Evolutionary conservation across 176 grass and related monocot genomes (phyloP).

Genomic region (Echinochloa phyllopogon): DNA sequence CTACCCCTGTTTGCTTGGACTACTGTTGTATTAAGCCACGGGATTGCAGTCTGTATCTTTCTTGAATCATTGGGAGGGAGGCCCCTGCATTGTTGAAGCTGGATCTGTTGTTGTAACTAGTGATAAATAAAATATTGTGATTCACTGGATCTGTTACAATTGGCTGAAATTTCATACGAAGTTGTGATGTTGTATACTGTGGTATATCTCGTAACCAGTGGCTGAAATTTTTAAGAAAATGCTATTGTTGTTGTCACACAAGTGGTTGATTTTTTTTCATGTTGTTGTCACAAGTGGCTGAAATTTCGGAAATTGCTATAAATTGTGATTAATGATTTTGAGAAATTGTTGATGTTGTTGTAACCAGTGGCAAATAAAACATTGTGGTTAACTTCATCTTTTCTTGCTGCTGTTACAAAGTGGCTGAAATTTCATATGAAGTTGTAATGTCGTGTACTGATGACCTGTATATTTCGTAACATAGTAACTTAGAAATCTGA

Average conservation of each 20-base stretch:
- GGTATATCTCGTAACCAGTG: neutral
- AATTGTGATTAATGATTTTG: too few relatives aligned
- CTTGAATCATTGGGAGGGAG: neutral
- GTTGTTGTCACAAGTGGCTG: too few relatives aligned
- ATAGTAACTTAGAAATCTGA: neutral
- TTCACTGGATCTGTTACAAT: neutral
- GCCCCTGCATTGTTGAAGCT: constrained; percentile 3
- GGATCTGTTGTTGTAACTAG: neutral
- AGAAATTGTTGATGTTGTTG: too few relatives aligned
- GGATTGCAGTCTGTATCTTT: neutral
- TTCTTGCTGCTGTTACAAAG: constrained; percentile 3
- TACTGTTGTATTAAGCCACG: neutral
- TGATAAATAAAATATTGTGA: neutral
- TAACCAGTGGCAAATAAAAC: too few relatives aligned
- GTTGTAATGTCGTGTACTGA: neutral
- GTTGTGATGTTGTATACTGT: neutral
- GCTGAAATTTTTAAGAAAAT: too few relatives aligned
- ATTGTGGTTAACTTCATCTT: neutral
- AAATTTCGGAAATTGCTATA: too few relatives aligned
- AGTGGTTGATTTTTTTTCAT: too few relatives aligned
- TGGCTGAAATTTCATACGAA: neutral
- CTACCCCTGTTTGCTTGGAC: neutral
- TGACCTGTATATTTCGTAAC: neutral
- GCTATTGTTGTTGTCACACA: too few relatives aligned
- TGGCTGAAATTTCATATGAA: neutral